Base-by-base conservation (phyloP, 108 stramenopile genomes). In the Nannochloropsis granulata region DNA sequence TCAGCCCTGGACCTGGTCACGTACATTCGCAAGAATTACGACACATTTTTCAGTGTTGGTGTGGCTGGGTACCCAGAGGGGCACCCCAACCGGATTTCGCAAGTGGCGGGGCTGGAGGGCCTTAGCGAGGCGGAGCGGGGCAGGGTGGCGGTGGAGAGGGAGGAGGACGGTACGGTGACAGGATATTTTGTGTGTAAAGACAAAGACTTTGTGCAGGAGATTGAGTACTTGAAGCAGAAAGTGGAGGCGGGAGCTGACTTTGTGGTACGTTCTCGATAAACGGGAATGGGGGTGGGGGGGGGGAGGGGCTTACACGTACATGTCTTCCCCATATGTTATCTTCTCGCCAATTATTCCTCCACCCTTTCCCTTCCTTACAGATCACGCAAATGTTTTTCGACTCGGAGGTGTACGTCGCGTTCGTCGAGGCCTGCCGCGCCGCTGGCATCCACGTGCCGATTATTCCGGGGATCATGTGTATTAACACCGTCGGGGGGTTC, bases 301-400 rank as follows among this genome's bases (percentile, higher is more conserved):
- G 2, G 56, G n/a, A 0, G n/a, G 56, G 56, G 56, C 34, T 34
- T 34, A 34, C 1, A 34, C 34, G 1, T 34, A 34, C 34, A 34
- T 34, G 34, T 34, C 34, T 34, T 34, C 1, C 34, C 34, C 1
- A 34, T 42, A 44, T 25, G 83, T 43, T 43, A 78, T 85, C 11
- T 71, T 86, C 56, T n/a, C n/a, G 9, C 81, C 19, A 26, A 34
- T 24, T 45, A 71, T 44, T 86, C 86, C 78, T 82, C 81, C n/a
- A 89, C 92, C 91, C 94, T 98, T n/a, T 71, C 16, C n/a, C 56
- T 71, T 34, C 7, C 16, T 71, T n/a, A 5, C 56, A 71, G 89
- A 96, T 99, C 85, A 99, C 99, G 8, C 99, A 99, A 94, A 98
- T 99, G 98, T 98, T 98, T 92, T 98, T 98, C 85, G 99, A 99